Evolutionary conservation across 2,329 filamentous ascomycete genomes (phyloP).

Genomic region (Colletotrichum graminicola): DNA sequence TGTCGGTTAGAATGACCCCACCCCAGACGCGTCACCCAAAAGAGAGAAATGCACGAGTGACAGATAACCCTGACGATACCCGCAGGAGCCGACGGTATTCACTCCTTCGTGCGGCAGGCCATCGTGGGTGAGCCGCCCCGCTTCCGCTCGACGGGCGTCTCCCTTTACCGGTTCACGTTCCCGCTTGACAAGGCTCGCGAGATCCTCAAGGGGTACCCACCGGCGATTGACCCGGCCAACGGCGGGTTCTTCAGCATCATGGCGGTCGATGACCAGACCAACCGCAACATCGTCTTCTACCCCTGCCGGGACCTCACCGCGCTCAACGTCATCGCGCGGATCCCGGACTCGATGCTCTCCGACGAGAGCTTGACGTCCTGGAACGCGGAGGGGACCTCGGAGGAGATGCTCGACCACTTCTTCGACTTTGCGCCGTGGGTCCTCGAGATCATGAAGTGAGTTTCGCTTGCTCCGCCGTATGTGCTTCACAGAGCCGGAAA

Average conservation of each 20-base stretch:
- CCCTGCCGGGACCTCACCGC: conserved; percentile 23
- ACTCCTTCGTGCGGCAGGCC: conserved; percentile 24
- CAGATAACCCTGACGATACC: not conserved
- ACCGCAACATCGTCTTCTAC: conserved; percentile 36
- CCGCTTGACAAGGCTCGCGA: conserved; percentile 20
- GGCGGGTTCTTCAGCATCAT: conserved; percentile 29
- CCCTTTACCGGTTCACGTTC: conserved; percentile 34
- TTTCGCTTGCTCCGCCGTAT: no score
- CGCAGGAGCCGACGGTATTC: conserved; percentile 34
- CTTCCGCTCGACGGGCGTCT: conserved; percentile 19
- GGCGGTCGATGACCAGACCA: conserved; percentile 24
- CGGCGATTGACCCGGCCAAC: conserved; percentile 17
- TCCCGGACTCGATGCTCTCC: conserved; percentile 17
- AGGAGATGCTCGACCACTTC: conserved; percentile 25
- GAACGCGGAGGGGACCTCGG: conserved; percentile 19
- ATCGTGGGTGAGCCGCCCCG: conserved; percentile 13
- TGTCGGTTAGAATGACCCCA: conserved; percentile 19
- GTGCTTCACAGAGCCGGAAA: not conserved
- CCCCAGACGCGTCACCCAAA: not conserved
- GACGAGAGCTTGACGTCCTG: conserved; percentile 29
- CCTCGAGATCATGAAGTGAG: conserved; percentile 30
- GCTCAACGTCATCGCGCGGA: conserved; percentile 29
- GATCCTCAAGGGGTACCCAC: conserved; percentile 13
- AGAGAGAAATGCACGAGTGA: not conserved
- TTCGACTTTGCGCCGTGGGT: conserved; percentile 36